Evolutionary conservation across 495 filamentous ascomycete species (phyloP), one percentile per base, ranked within the genome.

Genomic region (Hypoxylon subgilvum): DNA sequence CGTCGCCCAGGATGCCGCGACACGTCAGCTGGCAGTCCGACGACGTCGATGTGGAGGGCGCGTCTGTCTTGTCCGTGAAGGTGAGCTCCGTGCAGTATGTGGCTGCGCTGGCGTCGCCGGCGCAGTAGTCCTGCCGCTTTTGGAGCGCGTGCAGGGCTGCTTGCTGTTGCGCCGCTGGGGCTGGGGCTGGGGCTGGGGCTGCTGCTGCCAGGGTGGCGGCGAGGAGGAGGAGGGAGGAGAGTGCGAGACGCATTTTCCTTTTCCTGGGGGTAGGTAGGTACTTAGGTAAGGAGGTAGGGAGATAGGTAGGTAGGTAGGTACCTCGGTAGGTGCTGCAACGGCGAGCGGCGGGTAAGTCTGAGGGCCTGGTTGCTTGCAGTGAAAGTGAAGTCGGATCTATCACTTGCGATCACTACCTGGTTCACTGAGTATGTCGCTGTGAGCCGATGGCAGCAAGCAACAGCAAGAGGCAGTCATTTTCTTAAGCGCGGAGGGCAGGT

Each of bases 61-160:
- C 8, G 16, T 8, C 13, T 3, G 66, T 66, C 18, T 13, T 45
- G 48, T 69, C 66, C 2, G 13, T 51, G 63, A 48, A 69, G 1
- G 63, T 53, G 3, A 69, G 19, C 8, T 47, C 28, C 10, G 52
- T 59, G 55, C 66, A 66, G 54, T 54, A 63, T 14, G 51, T 55
- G 12, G 27, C 50, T 16, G n/a, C 36, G 9, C 51, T 47, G 32
- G 39, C 38, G 48, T 66, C 39, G 27, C 57, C 58, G 12, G 35
- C 23, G 44, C 66, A 66, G 47, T 27, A 30, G 41, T 66, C 44
- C 38, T 47, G 34, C 12, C 34, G 32, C 12, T n/a, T n/a, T n/a
- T n/a, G n/a, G n/a, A n/a, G n/a, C n/a, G n/a, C n/a, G n/a, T n/a
- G n/a, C n/a, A n/a, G n/a, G n/a, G n/a, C n/a, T n/a, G n/a, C n/a